phyloP scores from a whole-genome alignment of 495 filamentous ascomycete species.

The Talaromyces adpressus region DNA sequence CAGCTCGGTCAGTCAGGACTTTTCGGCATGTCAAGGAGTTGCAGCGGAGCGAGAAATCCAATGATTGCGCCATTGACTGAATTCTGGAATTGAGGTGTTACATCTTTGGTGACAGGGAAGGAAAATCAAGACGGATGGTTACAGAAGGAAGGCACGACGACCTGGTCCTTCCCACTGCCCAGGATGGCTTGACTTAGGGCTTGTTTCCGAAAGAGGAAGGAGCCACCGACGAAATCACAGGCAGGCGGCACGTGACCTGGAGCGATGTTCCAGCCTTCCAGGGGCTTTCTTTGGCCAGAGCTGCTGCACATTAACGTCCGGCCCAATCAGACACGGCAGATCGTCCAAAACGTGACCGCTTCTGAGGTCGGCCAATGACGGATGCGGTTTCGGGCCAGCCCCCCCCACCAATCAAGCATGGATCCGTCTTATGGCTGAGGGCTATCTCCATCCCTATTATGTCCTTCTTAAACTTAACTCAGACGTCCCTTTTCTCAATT shows the following conservation, averaged over 20 bases:
- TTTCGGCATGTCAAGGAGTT: conserved; percentile 74
- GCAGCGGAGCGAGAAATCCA: conserved; percentile 73
- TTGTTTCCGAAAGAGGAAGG: background rate
- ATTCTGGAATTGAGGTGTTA: background rate
- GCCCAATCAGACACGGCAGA: background rate
- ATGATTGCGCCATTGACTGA: conserved; percentile 3
- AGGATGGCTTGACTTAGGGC: background rate
- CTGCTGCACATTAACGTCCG: background rate
- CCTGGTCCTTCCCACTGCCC: background rate
- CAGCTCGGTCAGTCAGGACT: conserved; percentile 66
- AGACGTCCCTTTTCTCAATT: background rate
- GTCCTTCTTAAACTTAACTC: background rate
- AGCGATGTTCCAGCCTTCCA: background rate
- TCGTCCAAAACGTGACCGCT: background rate
- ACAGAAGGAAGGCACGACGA: background rate
- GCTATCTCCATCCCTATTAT: background rate
- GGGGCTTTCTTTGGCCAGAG: background rate
- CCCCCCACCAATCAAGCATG: background rate
- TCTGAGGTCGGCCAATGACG: background rate
- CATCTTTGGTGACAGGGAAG: background rate
- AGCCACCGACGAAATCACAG: background rate
- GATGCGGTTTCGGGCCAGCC: background rate
- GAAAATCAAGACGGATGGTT: background rate
- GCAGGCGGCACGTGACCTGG: background rate
- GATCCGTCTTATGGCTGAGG: background rate